Conservation (phyloP, 2,329 filamentous ascomycete species). For the Hypocreales sp. region DNA sequence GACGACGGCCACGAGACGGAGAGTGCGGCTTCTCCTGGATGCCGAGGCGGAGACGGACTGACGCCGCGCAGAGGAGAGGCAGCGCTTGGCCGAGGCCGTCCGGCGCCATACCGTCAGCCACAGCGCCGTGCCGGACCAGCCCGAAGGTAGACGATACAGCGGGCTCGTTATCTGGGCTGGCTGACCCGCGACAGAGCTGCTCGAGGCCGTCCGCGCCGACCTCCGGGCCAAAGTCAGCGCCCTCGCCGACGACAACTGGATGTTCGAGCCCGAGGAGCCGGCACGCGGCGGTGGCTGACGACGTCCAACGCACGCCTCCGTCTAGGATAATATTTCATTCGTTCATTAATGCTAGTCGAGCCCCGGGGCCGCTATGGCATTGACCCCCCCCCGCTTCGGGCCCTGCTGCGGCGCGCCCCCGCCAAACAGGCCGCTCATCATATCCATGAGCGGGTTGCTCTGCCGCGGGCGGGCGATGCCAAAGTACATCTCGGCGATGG, state of each 20-base stretch:
- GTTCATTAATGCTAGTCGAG: too few relatives aligned
- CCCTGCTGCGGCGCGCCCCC: slow-evolving; percentile 33
- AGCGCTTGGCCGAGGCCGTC: slow-evolving; percentile 44
- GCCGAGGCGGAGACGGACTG: too few relatives aligned
- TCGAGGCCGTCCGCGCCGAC: slow-evolving; percentile 54
- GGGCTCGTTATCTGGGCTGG: too few relatives aligned
- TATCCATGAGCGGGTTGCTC: slow-evolving; percentile 87
- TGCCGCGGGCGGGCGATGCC: slow-evolving; percentile 76
- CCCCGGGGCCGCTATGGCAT: slow-evolving; percentile 40
- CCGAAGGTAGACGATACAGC: slow-evolving; percentile 36
- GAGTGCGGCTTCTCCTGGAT: too few relatives aligned
- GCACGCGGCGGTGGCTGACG: slow-evolving; percentile 15
- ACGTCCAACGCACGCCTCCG: slow-evolving; percentile 9
- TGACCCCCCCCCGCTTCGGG: slow-evolving; percentile 26
- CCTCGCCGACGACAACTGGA: slow-evolving; percentile 76
- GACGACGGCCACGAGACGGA: slow-evolving; percentile 44
- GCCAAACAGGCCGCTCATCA: slow-evolving; percentile 93
- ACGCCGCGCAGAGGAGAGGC: slow-evolving; percentile 33
- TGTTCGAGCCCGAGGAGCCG: slow-evolving; percentile 61
- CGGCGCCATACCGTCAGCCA: slow-evolving; percentile 43
- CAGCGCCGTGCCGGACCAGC: slow-evolving; percentile 41
- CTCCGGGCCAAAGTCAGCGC: slow-evolving; percentile 57
- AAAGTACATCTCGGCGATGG: slow-evolving; percentile 95
- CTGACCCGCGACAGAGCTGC: slow-evolving; percentile 38
- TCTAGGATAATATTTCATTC: too few relatives aligned